Conservation (phyloP, 2,329 filamentous ascomycete genomes). For the Coniochaeta pulveracea region DNA sequence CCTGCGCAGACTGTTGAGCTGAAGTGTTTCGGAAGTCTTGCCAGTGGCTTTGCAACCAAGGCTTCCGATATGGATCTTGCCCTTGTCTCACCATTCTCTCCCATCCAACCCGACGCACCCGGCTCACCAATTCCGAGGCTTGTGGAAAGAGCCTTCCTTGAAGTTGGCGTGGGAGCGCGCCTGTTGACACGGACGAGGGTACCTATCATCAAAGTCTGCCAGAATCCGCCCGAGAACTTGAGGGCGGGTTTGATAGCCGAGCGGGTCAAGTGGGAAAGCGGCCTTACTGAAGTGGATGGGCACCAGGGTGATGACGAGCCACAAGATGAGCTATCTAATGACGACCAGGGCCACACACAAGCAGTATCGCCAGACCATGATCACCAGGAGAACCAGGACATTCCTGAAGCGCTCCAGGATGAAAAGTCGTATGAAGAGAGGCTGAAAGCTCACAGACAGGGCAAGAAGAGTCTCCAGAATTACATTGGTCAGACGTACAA, state of each 20-base stretch:
- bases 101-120: slow-evolving; percentile 36
- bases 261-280: slow-evolving; percentile 60
- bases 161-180: slow-evolving; percentile 62
- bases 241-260: slow-evolving; percentile 50
- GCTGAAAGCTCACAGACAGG: too few relatives aligned
- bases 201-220: slow-evolving; percentile 79
- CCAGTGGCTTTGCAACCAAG: slow-evolving; percentile 76
- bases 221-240: slow-evolving; percentile 53
- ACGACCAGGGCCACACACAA: background rate
- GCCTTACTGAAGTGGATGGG: slow-evolving; percentile 26
- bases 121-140: slow-evolving; percentile 59
- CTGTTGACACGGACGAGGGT: slow-evolving; percentile 70
- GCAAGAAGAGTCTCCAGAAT: background rate
- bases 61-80: slow-evolving; percentile 88
- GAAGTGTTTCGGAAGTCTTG: slow-evolving; percentile 71
- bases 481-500: slow-evolving; percentile 26
- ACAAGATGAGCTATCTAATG: slow-evolving; percentile 18
- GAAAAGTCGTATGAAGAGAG: too few relatives aligned
- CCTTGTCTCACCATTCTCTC: slow-evolving; percentile 54
- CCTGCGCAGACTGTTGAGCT: slow-evolving; percentile 49
- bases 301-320: slow-evolving; percentile 21
- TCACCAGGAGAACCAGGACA: too few relatives aligned
- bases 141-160: slow-evolving; percentile 63
- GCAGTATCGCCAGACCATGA: too few relatives aligned
- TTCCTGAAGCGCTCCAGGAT: background rate